A percentile compares a stretch with the other conserved stretches of the same genome.
Evolutionary conservation across 192 early-diverging fungal genomes (phyloP).

Genomic region (Coemansia sp.): DNA sequence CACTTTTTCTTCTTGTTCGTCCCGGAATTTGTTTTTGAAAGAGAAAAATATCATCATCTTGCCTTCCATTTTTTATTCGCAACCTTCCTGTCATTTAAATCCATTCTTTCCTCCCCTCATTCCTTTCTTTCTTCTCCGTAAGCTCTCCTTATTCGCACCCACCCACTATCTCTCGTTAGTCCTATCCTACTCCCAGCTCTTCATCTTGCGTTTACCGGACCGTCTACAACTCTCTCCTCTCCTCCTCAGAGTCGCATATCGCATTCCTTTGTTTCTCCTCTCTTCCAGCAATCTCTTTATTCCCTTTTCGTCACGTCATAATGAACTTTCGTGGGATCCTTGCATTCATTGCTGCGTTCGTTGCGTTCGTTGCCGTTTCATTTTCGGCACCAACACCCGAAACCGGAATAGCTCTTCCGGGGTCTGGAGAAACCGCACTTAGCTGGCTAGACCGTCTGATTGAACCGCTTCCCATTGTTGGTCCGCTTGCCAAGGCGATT

Average conservation of each 20-base stretch:
- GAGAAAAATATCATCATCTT: neutral
- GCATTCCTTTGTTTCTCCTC: no score
- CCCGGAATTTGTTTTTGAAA: neutral
- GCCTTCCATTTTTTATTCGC: neutral
- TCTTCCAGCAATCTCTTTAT: no score
- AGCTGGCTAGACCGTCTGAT: conserved; percentile 46
- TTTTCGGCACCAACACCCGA: conserved; percentile 27
- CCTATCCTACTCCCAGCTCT: no score
- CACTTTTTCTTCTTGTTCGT: no score
- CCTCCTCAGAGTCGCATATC: neutral
- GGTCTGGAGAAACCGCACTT: conserved; percentile 28
- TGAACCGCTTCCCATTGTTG: conserved; percentile 32
- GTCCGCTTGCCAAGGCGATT: conserved; percentile 29
- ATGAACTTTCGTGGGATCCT: conserved; percentile 35
- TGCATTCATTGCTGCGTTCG: conserved; percentile 15
- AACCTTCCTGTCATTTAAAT: neutral
- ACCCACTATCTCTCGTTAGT: neutral
- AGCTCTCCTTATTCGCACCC: neutral
- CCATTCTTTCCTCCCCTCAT: neutral
- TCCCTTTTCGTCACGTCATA: no score
- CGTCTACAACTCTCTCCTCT: no score
- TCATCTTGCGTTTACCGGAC: no score
- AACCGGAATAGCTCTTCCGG: conserved; percentile 40
- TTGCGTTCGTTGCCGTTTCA: conserved; percentile 20
- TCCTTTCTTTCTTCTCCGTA: neutral